These are phyloP conservation scores for Aspergillus sp. DNA, from an alignment of 2,329 filamentous ascomycete species.

Conservation along the genomic window DNA sequence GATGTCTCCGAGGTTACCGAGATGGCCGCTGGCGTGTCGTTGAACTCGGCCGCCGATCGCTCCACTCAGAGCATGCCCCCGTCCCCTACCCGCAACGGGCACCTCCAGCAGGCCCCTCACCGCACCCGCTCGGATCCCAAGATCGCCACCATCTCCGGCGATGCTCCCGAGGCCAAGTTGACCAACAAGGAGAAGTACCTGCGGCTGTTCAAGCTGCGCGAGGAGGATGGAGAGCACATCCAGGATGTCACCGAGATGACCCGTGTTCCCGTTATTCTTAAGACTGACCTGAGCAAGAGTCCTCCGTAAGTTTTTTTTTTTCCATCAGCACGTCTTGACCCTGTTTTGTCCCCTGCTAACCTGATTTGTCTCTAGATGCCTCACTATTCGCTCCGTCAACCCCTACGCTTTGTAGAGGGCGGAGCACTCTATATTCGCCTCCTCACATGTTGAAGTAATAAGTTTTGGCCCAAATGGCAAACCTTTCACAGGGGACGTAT, in stretches of 20 bases:
- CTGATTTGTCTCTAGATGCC: conserved; percentile 34
- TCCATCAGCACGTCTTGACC: not conserved
- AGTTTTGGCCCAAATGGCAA: conserved; percentile 15
- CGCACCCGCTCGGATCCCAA: conserved; percentile 94
- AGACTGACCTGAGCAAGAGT: conserved; percentile 98
- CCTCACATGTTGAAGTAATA: conserved; percentile 25
- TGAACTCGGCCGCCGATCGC: conserved; percentile 69
- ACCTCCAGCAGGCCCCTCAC: conserved; percentile 68
- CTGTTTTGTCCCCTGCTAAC: conserved; percentile 20
- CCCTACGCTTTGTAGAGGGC: conserved; percentile 48
- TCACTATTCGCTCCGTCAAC: conserved; percentile 53
- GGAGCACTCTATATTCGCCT: conserved; percentile 16
- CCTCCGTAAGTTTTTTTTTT: conserved; percentile 76
- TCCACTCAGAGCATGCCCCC: conserved; percentile 94
- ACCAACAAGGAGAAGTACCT: conserved; percentile 96
- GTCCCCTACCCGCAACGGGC: conserved; percentile 76
- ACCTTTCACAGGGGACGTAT: conserved; percentile 8
- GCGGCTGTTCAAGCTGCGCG: conserved; percentile 81
- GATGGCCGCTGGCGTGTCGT: conserved; percentile 84
- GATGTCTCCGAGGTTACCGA: conserved; percentile 87
- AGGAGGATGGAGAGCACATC: conserved; percentile 93
- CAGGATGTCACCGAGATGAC: conserved; percentile 99
- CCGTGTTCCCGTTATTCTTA: conserved; percentile 92
- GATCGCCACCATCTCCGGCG: conserved; percentile 65
- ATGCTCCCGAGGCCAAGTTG: conserved; percentile 75